Conservation (phyloP, 345 rosid genomes). For the Fremontodendron californicum region DNA sequence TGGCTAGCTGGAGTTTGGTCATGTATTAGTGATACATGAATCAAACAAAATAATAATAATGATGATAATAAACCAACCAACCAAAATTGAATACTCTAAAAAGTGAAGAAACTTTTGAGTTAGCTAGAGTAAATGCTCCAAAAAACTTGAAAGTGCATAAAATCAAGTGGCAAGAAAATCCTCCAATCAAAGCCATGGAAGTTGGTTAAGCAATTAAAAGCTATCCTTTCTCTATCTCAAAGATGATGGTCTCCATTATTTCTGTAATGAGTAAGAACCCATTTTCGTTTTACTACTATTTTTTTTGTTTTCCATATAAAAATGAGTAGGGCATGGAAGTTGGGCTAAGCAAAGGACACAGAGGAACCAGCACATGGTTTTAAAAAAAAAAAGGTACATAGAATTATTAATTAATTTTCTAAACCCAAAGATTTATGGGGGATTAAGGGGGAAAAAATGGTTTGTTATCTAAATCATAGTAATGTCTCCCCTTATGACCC, state of each 20-base stretch:
- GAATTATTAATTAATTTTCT: no score
- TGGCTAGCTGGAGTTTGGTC: no score
- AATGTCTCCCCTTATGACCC: constrained; percentile 19
- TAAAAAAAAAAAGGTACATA: no score
- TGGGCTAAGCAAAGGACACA: constrained; percentile 1
- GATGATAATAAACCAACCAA: background rate
- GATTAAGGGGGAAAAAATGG: background rate
- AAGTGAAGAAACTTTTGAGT: constrained; percentile 6
- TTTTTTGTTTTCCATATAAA: background rate
- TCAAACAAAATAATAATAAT: background rate
- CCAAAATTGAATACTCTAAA: background rate
- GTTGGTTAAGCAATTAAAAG: background rate
- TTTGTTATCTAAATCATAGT: constrained; percentile 32
- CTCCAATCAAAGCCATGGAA: background rate
- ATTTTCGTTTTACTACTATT: background rate
- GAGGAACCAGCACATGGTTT: background rate
- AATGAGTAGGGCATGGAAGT: background rate
- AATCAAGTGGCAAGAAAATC: background rate
- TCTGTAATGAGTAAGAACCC: constrained; percentile 5
- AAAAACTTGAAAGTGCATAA: background rate
- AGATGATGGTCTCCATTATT: constrained; percentile 17
- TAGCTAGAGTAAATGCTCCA: background rate
- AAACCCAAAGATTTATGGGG: background rate
- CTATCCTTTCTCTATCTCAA: background rate
- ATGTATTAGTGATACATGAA: background rate